Conservation (phyloP, 2,329 filamentous ascomycete species). For the Trichophyton simii region DNA sequence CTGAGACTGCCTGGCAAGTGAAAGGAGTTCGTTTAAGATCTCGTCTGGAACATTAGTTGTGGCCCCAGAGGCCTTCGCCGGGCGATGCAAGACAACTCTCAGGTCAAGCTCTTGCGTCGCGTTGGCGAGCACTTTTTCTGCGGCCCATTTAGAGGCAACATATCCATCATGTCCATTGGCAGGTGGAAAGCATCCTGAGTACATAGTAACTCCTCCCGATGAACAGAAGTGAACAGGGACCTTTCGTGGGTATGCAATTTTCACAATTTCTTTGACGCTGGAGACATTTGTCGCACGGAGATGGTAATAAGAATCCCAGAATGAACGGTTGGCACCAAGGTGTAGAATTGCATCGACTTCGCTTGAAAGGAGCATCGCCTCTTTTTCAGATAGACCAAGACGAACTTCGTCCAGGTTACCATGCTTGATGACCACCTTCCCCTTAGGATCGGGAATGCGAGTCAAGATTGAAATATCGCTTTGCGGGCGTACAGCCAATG, state of each 20-base stretch:
- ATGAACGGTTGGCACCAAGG: conserved; percentile 29
- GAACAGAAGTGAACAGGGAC: conserved; percentile 25
- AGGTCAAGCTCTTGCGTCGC: not conserved
- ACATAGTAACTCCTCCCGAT: conserved; percentile 14
- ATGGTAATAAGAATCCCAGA: conserved; percentile 18
- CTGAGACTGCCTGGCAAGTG: not conserved
- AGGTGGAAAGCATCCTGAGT: conserved; percentile 9
- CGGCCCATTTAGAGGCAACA: conserved; percentile 28
- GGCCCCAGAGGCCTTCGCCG: not conserved
- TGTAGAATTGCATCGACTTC: conserved; percentile 41
- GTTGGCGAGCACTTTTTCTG: conserved; percentile 24
- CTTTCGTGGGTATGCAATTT: conserved; percentile 9
- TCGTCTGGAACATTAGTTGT: not conserved
- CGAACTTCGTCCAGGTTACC: conserved; percentile 27
- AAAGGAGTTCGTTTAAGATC: not conserved
- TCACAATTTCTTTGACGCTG: conserved; percentile 15
- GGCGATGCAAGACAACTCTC: conserved; percentile 3
- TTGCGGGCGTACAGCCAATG: conserved; percentile 26
- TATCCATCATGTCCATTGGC: conserved; percentile 26
- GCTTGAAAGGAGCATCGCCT: conserved; percentile 19
- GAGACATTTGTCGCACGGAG: conserved; percentile 18
- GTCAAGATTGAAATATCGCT: conserved; percentile 1
- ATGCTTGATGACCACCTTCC: conserved; percentile 13
- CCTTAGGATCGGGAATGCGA: not conserved
- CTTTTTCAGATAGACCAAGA: conserved; percentile 28